These are phyloP conservation scores for Helotiales sp. DNA, from an alignment of 2,329 filamentous ascomycete genomes.

Conservation along the genomic window DNA sequence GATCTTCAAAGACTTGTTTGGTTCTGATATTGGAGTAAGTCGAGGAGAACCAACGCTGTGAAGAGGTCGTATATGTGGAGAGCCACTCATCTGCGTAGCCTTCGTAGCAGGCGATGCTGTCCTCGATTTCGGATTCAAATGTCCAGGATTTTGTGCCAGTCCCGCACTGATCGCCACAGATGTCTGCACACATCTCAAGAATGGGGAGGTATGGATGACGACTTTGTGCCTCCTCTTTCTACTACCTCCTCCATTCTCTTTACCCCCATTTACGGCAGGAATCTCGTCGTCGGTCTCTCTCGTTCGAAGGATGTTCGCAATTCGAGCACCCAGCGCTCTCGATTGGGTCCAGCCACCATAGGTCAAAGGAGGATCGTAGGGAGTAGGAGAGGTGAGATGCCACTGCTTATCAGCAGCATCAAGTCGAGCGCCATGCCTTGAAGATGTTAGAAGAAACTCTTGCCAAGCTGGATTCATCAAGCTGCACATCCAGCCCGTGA, in stretches of 20 bases:
- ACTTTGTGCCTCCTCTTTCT: slow-evolving; percentile 69
- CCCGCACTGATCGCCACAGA: slow-evolving; percentile 86
- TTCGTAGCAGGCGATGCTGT: slow-evolving; percentile 28
- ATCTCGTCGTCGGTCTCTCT: slow-evolving; percentile 42
- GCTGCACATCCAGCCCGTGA: not conserved
- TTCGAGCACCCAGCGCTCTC: slow-evolving; percentile 76
- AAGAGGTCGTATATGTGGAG: slow-evolving; percentile 31
- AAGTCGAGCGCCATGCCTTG: slow-evolving; percentile 85
- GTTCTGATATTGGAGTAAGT: slow-evolving; percentile 31
- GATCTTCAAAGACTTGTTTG: slow-evolving; percentile 11
- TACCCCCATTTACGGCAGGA: slow-evolving; percentile 12
- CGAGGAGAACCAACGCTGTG: slow-evolving; percentile 29
- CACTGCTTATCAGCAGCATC: slow-evolving; percentile 94
- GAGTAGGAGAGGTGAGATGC: slow-evolving; percentile 89
- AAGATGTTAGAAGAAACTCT: not conserved
- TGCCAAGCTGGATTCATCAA: not conserved
- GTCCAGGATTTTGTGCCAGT: slow-evolving; percentile 62
- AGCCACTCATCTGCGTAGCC: slow-evolving; percentile 29
- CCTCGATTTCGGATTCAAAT: slow-evolving; percentile 30
- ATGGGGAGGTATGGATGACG: slow-evolving; percentile 91
- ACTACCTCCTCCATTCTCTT: slow-evolving; percentile 28
- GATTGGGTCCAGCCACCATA: slow-evolving; percentile 93
- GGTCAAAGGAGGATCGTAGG: slow-evolving; percentile 92
- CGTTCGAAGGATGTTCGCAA: slow-evolving; percentile 68
- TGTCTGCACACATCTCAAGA: slow-evolving; percentile 88